Base-by-base conservation (phyloP, 805 yeast genomes). In the Crinitomyces ghanaensis region DNA sequence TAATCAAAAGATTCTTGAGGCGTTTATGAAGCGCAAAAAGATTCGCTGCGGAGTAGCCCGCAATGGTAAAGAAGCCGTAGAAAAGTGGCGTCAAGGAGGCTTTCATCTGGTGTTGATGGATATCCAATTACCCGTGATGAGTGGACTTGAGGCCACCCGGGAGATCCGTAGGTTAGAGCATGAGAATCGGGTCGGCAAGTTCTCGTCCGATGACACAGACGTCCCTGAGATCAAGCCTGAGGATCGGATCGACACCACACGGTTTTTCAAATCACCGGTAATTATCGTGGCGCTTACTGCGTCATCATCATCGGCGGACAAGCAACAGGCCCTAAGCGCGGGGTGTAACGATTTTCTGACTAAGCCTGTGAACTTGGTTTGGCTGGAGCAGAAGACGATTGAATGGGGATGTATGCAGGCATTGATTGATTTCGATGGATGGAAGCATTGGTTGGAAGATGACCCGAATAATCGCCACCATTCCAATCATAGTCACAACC, bases 361-460 rank as follows among this genome's bases (percentile, higher is more conserved):
- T 6, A 91, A 91, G 46, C 99, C 99, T 0, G 97, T 91, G 6
- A 88, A 85, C 46, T 63, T 88, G 45, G 82, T 74, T 31, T 91
- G 99, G 99, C 63, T 91, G 30, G 82, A 85, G 48, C 83, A 82
- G 50, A 91, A 91, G 57, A 81, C 91, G 24, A 45, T 51, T 25
- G 96, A 88, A 56, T 91, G 97, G 97, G 97, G 98, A 1, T 88
- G 97, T 56, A 88, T 88, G 97, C 98, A 88, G 59, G 96, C 96
- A 1, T 61, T 88, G 31, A 86, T 88, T 53, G 93, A 88, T 57
- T 88, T 80, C 55, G 95, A 91, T 53, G 88, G 93, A 24, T 91
- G 96, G 93, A 54, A 59, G 35, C 48, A 56, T 30, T 62, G 67
- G 67, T 39, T 36, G 12, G 13, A 28, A 5, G n/a, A 30, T 6